Evolutionary conservation across 2,329 filamentous ascomycete genomes (phyloP).

Genomic region (Penicillium sp.): DNA sequence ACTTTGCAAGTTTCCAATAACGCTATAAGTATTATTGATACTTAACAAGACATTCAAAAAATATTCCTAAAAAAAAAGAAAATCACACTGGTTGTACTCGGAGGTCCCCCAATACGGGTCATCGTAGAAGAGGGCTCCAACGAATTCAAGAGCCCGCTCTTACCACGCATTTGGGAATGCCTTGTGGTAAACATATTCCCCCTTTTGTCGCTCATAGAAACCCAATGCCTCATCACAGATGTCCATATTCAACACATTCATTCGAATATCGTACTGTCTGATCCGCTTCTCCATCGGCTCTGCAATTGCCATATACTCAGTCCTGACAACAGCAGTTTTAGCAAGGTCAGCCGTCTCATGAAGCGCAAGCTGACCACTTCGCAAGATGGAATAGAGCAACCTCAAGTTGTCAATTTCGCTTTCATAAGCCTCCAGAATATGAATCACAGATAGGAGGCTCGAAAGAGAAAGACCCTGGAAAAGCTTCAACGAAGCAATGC

Average conservation of each 20-base stretch:
- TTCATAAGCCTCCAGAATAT: constrained; percentile 20
- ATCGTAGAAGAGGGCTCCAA: not conserved
- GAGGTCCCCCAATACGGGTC: too few relatives aligned
- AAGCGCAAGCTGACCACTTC: constrained; percentile 12
- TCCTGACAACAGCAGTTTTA: constrained; percentile 1
- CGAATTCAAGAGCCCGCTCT: not conserved
- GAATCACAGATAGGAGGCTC: constrained; percentile 14
- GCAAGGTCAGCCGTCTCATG: constrained; percentile 1
- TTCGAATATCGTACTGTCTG: constrained; percentile 14
- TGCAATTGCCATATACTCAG: constrained; percentile 14
- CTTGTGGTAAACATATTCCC: constrained; percentile 5
- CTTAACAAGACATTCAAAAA: too few relatives aligned
- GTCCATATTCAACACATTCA: constrained; percentile 15
- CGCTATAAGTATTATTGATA: not conserved
- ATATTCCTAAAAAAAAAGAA: not conserved
- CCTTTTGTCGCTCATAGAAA: not conserved
- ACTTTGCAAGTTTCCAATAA: not conserved
- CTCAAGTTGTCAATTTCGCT: constrained; percentile 14
- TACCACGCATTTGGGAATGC: constrained; percentile 6
- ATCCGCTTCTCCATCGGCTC: constrained; percentile 12
- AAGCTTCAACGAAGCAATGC: constrained; percentile 16
- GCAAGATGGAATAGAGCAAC: constrained; percentile 14
- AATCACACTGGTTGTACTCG: not conserved
- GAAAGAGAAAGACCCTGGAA: constrained; percentile 16
- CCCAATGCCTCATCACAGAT: constrained; percentile 12